Evolutionary conservation across 306 rosid species (phyloP).

Genomic region (Vigna mungo): DNA sequence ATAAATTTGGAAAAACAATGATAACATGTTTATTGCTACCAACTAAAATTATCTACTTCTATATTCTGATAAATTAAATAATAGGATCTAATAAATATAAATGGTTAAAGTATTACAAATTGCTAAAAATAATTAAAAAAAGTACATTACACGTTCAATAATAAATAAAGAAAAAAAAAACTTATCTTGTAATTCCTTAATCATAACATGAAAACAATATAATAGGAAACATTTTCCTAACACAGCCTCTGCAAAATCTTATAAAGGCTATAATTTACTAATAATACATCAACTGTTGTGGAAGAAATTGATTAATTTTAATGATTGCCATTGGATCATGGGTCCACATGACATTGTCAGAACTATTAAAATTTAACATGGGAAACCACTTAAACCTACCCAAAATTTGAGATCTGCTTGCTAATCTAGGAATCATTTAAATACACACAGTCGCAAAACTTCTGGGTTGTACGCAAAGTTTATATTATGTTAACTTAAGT

Average conservation of each 20-base stretch:
- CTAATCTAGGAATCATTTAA: slow-evolving; percentile 10
- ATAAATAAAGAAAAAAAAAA: no score
- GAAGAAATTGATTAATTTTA: slow-evolving; percentile 15
- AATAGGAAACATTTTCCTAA: no score
- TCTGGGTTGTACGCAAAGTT: not conserved
- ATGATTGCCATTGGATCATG: slow-evolving; percentile 28
- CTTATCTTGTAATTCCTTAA: no score
- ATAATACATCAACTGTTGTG: not conserved
- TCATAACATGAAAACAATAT: no score
- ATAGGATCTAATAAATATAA: no score
- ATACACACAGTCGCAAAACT: not conserved
- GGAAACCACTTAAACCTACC: slow-evolving; percentile 36
- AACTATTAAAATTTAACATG: not conserved
- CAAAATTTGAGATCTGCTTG: slow-evolving; percentile 45
- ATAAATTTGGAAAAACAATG: no score
- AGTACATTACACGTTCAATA: no score
- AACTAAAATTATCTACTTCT: no score
- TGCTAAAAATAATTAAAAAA: no score
- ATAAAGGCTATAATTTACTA: not conserved
- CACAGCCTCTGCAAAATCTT: not conserved
- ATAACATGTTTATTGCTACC: no score
- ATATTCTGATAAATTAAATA: no score
- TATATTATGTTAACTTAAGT: not conserved
- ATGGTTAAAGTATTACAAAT: no score
- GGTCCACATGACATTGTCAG: slow-evolving; percentile 26